Conservation (phyloP, 2,329 filamentous ascomycete species). For the Ascocoryne sarcoides region DNA sequence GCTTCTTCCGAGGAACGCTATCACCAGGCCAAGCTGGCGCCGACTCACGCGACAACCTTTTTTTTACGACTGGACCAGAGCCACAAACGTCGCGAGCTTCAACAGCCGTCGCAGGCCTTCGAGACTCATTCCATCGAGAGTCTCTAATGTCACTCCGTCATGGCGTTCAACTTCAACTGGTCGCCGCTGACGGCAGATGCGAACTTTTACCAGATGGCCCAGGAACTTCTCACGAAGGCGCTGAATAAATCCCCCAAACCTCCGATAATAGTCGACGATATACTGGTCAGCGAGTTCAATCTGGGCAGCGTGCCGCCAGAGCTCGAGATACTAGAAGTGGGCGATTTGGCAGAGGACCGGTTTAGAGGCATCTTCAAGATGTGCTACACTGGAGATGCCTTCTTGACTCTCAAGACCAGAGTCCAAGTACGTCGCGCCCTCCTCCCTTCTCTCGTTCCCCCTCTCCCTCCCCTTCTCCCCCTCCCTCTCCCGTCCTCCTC, state of each 20-base stretch:
- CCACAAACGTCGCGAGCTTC: not conserved
- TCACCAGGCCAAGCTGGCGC: not conserved
- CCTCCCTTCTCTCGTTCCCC: conserved; percentile 2
- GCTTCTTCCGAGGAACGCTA: too few species aligned
- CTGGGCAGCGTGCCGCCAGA: conserved; percentile 90
- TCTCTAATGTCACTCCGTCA: conserved; percentile 35
- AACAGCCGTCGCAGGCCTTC: not conserved
- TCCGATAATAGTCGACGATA: conserved; percentile 98
- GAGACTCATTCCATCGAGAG: not conserved
- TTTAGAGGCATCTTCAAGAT: conserved; percentile 99
- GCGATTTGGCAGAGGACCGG: conserved; percentile 90
- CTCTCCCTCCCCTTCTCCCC: conserved; percentile 5
- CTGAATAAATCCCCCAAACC: conserved; percentile 97
- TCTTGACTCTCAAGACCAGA: conserved; percentile 86
- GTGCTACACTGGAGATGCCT: conserved; percentile 94
- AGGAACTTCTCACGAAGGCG: conserved; percentile 87
- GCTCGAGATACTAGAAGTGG: conserved; percentile 94
- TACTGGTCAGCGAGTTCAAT: conserved; percentile 96
- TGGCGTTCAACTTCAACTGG: conserved; percentile 99
- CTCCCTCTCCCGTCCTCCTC: conserved; percentile 2
- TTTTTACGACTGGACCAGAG: not conserved
- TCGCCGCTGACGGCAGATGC: conserved; percentile 95
- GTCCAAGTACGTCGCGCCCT: conserved; percentile 61
- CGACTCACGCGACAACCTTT: not conserved
- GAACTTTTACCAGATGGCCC: conserved; percentile 78